A percentile compares a stretch with the other conserved stretches of the same genome.
Evolutionary conservation across 176 grass and related monocot species (phyloP).

Genomic region (Ensete ventricosum): DNA sequence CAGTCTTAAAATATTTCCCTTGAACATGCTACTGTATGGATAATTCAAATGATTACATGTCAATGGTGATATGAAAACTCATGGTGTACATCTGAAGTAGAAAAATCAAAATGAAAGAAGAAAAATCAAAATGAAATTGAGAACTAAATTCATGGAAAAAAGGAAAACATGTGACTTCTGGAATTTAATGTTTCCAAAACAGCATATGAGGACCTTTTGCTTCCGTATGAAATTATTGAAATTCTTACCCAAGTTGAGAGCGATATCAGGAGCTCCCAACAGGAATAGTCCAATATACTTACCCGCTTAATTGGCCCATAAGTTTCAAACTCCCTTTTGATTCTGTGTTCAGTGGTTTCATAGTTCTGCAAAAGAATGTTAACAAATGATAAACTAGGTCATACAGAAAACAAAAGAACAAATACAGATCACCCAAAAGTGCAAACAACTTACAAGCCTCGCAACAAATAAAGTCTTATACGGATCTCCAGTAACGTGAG

Average conservation of each 20-base stretch:
- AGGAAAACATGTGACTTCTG: too few relatives aligned
- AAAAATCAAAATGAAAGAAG: too few relatives aligned
- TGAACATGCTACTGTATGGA: too few relatives aligned
- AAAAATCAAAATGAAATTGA: too few relatives aligned
- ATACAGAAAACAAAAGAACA: not conserved
- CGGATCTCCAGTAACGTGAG: conserved; percentile 62
- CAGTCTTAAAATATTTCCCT: too few relatives aligned
- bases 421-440: not conserved
- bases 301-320: conserved; percentile 89
- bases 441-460: conserved; percentile 43
- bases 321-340: conserved; percentile 74
- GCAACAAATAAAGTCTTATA: conserved; percentile 78
- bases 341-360: conserved; percentile 48
- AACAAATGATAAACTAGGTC: not conserved
- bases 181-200: too few relatives aligned
- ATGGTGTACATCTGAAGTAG: too few relatives aligned
- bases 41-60: too few relatives aligned
- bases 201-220: too few relatives aligned
- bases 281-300: conserved; percentile 31
- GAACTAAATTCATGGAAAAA: too few relatives aligned
- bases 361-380: conserved; percentile 36
- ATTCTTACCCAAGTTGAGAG: conserved; percentile 46
- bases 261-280: conserved; percentile 47
- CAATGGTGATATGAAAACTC: too few relatives aligned
- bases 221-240: conserved; percentile 1